Evolutionary conservation across 1,284 basidiomycete genomes (phyloP).

Genomic region (Tilletia horrida): DNA sequence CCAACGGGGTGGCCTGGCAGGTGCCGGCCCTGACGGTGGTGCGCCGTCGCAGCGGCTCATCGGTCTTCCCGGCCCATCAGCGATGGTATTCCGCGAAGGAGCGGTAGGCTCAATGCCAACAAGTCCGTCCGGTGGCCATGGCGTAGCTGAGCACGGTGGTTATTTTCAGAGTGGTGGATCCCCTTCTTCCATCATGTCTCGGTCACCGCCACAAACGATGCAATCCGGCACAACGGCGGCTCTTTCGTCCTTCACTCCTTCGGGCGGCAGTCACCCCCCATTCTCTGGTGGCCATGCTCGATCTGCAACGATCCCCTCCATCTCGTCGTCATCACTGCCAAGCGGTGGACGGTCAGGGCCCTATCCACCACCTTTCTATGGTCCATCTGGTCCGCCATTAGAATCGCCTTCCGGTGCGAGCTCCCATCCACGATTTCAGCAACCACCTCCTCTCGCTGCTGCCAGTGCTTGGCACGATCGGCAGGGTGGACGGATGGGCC

Average conservation of each 20-base stretch:
- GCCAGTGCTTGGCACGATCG: not conserved
- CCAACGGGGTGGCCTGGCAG: not conserved
- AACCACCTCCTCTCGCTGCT: not conserved
- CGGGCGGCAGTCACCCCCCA: not conserved
- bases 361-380: too few species aligned
- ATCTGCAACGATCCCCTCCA: constrained; percentile 1
- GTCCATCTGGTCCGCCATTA: not conserved
- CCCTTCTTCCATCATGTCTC: not conserved
- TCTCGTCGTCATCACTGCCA: too few species aligned
- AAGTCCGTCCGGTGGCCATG: not conserved
- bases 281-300: not conserved
- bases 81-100: not conserved
- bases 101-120: constrained; percentile 7
- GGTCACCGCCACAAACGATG: constrained; percentile 9
- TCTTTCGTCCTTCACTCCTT: constrained; percentile 13
- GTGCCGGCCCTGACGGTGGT: not conserved
- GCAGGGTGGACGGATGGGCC: constrained; percentile 1
- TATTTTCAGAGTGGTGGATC: constrained; percentile 8
- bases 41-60: not conserved
- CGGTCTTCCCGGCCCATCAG: not conserved
- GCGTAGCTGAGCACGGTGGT: not conserved
- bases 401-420: constrained; percentile 3
- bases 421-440: not conserved
- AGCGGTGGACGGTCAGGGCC: too few species aligned
- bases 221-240: not conserved